These are phyloP conservation scores for Saitozyma sp. DNA, from an alignment of 768 basidiomycete genomes.

Conservation along the genomic window DNA sequence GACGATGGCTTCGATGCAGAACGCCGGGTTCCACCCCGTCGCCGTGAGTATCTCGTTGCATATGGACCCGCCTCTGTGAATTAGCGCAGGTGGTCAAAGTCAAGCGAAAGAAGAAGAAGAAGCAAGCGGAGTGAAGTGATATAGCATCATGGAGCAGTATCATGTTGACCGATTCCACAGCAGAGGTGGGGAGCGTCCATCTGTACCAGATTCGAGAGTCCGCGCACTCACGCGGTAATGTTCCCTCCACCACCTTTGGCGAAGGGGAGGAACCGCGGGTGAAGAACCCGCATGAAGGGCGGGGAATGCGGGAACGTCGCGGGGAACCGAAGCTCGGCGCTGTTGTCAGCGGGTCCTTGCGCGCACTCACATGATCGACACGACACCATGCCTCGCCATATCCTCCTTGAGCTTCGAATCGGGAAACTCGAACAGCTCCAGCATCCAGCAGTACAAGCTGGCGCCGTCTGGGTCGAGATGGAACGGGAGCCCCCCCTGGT, in stretches of 20 bases:
- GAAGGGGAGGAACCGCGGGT: constrained; percentile 71
- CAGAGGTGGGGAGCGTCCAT: too few relatives aligned
- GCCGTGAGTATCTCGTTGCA: constrained; percentile 39
- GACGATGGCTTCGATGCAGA: constrained; percentile 32
- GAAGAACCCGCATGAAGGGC: constrained; percentile 74
- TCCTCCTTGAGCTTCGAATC: constrained; percentile 51
- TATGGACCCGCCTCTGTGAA: constrained; percentile 22
- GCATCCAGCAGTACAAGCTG: constrained; percentile 39
- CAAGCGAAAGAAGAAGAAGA: neutral
- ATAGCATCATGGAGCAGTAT: too few relatives aligned
- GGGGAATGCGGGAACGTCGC: constrained; percentile 67
- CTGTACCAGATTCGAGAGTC: too few relatives aligned
- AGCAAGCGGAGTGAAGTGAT: too few relatives aligned
- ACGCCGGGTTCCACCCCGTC: constrained; percentile 40
- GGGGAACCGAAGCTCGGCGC: constrained; percentile 70
- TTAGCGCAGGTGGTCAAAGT: neutral
- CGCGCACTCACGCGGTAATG: constrained; percentile 17
- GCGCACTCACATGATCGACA: constrained; percentile 59
- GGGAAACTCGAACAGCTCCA: constrained; percentile 54
- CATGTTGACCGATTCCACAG: too few relatives aligned
- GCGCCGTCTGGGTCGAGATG: constrained; percentile 64
- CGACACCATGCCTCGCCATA: constrained; percentile 60
- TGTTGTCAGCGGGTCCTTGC: neutral
- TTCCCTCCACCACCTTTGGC: constrained; percentile 54
- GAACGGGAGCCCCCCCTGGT: constrained; percentile 65